Evolutionary conservation across 1,284 basidiomycete genomes (phyloP), one percentile per base, ranked within the genome.

Genomic region (Trametes sp.): DNA sequence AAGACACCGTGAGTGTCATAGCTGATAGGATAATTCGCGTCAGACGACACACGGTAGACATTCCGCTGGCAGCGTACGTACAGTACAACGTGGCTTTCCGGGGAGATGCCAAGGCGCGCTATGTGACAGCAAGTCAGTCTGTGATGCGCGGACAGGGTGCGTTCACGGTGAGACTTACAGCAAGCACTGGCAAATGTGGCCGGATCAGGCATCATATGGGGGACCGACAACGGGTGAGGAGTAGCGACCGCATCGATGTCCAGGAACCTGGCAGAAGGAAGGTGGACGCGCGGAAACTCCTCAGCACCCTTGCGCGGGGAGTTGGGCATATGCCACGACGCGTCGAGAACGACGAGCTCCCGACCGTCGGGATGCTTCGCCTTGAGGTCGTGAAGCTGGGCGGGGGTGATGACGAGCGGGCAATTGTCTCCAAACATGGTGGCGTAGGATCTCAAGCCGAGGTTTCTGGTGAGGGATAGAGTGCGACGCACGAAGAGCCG

Each of bases 1-100:
- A 98, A 97, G 26, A 98, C 81, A 9, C 95, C 95, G 59, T 89
- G 83, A 1, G 89, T 83, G 74, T 98, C 96, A 75, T 98, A 98
- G 67, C 90, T 93, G 69, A 50, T 51, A 51, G 57, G 64, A 54
- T 58, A 29, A 49, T 26, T 28, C 64, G 42, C 14, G 13, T 59
- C 24, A 54, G 29, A 59, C 61, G 56, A 59, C 41, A 19, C 24
- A 21, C 28, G 35, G 24, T 56, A 38, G n/a, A 56, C 7, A 42
- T 29, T 59, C 45, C 11, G 29, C 41, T 23, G 4, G 33, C n/a
- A 33, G 42, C 13, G 4, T 14, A 72, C 84, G 64, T 73, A 92
- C 82, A 98, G 77, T 21, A 98, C 86, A 24, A 98, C 94, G 75
- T 95, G 93, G 7, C 92, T 89, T 19, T 85, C 80, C 8, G 86